Percentiles rank a stretch among this genome's conserved stretches.
These are phyloP conservation scores for Lactifluus pinguis DNA, from an alignment of 768 basidiomycete species.

Conservation along the genomic window DNA sequence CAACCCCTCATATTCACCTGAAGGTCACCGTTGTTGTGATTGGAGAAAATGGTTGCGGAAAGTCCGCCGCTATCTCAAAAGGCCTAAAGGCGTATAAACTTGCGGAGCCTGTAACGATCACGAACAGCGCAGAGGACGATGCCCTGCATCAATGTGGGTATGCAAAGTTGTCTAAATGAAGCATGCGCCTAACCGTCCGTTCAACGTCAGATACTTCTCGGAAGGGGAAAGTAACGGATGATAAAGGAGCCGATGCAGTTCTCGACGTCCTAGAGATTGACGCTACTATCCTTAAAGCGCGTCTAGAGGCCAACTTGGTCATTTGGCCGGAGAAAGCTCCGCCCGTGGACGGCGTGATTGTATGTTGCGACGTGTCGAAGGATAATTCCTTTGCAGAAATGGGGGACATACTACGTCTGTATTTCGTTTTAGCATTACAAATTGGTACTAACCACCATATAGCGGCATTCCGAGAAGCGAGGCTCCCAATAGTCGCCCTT, in stretches of 20 bases:
- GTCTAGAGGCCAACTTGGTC: constrained; percentile 22
- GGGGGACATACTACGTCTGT: constrained; percentile 63
- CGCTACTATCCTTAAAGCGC: constrained; percentile 26
- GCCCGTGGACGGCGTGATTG: constrained; percentile 63
- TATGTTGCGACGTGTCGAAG: constrained; percentile 77
- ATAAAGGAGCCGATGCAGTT: constrained; percentile 11
- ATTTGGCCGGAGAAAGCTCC: constrained; percentile 49
- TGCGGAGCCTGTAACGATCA: constrained; percentile 23
- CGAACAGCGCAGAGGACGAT: constrained; percentile 16
- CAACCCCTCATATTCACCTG: constrained; percentile 5
- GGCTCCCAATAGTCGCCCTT: constrained; percentile 62
- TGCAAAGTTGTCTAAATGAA: constrained; percentile 19
- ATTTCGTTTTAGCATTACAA: neutral
- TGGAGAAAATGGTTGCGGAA: constrained; percentile 74
- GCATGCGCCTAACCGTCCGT: constrained; percentile 24
- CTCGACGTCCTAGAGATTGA: constrained; percentile 29
- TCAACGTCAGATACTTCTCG: constrained; percentile 31
- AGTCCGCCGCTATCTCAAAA: constrained; percentile 70
- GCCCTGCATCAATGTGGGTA: constrained; percentile 23
- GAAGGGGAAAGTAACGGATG: constrained; percentile 28
- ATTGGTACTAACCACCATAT: constrained; percentile 12
- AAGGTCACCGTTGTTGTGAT: constrained; percentile 64
- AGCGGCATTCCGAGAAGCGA: constrained; percentile 53
- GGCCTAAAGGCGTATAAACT: constrained; percentile 60
- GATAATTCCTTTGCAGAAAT: constrained; percentile 56